Conservation (phyloP, 140 eudicot genomes). For the Ambrosia hybrid region DNA sequence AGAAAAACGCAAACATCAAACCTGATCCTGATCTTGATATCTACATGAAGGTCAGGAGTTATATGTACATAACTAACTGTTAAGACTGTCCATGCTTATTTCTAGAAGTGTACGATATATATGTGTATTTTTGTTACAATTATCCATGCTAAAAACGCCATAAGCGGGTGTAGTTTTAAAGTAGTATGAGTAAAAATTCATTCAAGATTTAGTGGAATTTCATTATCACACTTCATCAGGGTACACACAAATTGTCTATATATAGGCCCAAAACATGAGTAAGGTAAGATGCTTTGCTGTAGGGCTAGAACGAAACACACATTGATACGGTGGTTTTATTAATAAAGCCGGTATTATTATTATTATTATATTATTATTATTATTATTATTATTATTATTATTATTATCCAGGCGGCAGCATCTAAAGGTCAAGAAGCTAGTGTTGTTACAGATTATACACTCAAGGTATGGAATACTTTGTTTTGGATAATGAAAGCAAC, state of each 20-base stretch:
- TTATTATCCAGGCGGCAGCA: conserved; percentile 49
- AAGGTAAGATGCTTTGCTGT: background rate
- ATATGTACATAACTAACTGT: background rate
- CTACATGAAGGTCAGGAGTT: conserved; percentile 51
- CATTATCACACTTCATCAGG: no score
- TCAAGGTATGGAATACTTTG: conserved; percentile 41
- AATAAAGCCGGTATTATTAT: no score
- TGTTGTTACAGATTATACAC: conserved; percentile 52
- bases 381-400: no score
- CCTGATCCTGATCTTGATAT: conserved; percentile 60
- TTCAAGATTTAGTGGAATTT: no score
- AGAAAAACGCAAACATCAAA: conserved; percentile 52
- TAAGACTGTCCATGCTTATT: background rate
- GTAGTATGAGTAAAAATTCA: no score
- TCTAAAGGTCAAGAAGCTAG: conserved; percentile 60
- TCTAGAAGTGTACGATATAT: background rate
- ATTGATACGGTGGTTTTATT: no score
- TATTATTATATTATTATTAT: background rate
- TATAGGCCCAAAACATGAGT: no score
- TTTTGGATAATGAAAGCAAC: background rate
- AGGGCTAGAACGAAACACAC: background rate
- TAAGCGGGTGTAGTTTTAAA: no score
- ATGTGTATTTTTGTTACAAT: no score
- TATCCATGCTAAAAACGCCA: no score
- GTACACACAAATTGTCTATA: no score